These are phyloP conservation scores for Phytophthora sansomeana DNA, from an alignment of 352 stramenopile genomes.

Conservation along the genomic window DNA sequence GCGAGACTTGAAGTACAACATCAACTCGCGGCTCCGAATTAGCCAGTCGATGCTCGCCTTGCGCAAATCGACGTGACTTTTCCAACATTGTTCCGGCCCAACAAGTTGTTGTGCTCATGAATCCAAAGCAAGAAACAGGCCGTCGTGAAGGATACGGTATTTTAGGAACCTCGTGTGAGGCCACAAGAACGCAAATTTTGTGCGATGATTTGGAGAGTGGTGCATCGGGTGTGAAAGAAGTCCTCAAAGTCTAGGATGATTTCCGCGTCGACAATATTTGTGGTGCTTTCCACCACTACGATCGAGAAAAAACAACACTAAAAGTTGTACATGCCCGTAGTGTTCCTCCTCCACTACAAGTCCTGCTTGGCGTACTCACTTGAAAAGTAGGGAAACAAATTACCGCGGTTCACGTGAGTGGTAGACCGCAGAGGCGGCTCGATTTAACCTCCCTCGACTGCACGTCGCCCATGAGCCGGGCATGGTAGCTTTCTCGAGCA, in stretches of 20 bases:
- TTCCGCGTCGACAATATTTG: not conserved
- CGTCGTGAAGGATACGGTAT: conserved; percentile 11
- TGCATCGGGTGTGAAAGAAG: conserved; percentile 4
- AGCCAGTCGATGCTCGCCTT: conserved; percentile 8
- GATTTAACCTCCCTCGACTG: not conserved
- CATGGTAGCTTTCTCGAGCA: conserved; percentile 9
- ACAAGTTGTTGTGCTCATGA: conserved; percentile 17
- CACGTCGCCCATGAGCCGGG: conserved; percentile 9
- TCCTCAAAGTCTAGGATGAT: not conserved
- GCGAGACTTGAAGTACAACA: conserved; percentile 15
- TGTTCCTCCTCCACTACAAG: no score
- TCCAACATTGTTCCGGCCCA: conserved; percentile 9
- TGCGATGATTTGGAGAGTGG: conserved; percentile 12
- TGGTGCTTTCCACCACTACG: not conserved
- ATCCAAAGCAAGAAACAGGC: conserved; percentile 10
- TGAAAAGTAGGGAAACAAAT: no score
- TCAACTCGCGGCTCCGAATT: not conserved
- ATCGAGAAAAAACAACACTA: no score
- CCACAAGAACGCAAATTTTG: conserved; percentile 20
- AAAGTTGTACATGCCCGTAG: no score
- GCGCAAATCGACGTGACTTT: conserved; percentile 14
- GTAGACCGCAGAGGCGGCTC: no score
- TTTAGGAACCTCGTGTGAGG: not conserved
- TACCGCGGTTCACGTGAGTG: no score
- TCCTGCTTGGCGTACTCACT: no score